These are phyloP conservation scores for Yamadazyma trypodendri DNA, from an alignment of 1,139 yeast genomes.

Conservation along the genomic window DNA sequence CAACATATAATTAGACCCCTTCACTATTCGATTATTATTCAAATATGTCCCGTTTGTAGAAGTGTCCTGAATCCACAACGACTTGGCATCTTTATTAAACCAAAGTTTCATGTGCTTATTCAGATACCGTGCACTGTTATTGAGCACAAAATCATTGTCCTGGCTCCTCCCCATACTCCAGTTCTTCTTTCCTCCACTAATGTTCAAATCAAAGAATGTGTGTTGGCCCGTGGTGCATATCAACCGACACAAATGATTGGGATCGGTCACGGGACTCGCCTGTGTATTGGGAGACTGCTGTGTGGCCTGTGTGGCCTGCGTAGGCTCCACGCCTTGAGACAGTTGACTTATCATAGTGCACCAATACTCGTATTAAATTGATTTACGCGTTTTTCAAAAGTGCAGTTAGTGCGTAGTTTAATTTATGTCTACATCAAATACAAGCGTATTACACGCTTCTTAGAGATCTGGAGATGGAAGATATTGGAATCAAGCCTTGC, in stretches of 20 bases:
- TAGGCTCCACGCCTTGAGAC: constrained; percentile 28
- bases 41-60: constrained; percentile 92
- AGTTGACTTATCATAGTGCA: neutral
- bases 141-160: constrained; percentile 62
- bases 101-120: constrained; percentile 76
- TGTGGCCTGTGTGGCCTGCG: constrained; percentile 65
- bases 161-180: constrained; percentile 82
- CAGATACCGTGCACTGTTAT: constrained; percentile 68
- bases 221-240: constrained; percentile 71
- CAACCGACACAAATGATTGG: constrained; percentile 41
- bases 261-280: constrained; percentile 23
- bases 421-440: neutral
- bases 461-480: constrained; percentile 24
- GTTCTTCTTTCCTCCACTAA: constrained; percentile 33
- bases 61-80: constrained; percentile 64
- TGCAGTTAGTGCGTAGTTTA: neutral
- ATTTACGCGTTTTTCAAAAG: constrained; percentile 3
- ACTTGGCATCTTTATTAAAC: constrained; percentile 52
- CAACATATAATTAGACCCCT: constrained; percentile 77
- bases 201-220: constrained; percentile 40
- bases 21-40: constrained; percentile 70
- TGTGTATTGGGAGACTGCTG: constrained; percentile 50
- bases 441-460: constrained; percentile 16
- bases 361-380: neutral
- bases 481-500: constrained; percentile 20